These are phyloP conservation scores for Colletotrichum theobromicola DNA, from an alignment of 2,329 filamentous ascomycete genomes.

Conservation along the genomic window DNA sequence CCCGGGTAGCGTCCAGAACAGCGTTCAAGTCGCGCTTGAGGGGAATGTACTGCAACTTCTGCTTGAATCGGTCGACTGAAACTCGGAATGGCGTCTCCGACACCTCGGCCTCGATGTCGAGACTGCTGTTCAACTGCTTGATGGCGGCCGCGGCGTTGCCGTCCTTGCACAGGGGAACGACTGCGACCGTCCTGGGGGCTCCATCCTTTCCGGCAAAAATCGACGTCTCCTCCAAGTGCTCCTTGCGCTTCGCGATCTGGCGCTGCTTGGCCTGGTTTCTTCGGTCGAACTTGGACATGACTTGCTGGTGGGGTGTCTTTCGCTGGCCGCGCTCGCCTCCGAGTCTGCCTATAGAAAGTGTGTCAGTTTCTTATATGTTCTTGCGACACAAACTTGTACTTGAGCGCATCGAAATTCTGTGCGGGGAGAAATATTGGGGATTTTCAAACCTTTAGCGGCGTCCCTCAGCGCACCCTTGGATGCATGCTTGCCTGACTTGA, in stretches of 20 bases:
- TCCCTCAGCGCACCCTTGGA: conserved; percentile 89
- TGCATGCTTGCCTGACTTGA: conserved; percentile 84
- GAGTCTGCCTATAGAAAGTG: conserved; percentile 69
- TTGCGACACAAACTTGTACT: background rate
- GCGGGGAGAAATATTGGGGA: background rate
- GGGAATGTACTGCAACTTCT: conserved; percentile 87
- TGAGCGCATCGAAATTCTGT: background rate
- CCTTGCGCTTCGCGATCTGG: conserved; percentile 81
- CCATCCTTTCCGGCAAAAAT: conserved; percentile 88
- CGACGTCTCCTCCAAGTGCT: conserved; percentile 78
- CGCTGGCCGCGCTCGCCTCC: conserved; percentile 71
- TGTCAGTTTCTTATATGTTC: background rate
- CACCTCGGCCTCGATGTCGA: conserved; percentile 76
- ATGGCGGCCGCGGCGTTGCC: conserved; percentile 73
- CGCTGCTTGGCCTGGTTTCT: conserved; percentile 94
- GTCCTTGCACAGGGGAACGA: conserved; percentile 82
- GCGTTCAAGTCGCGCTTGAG: conserved; percentile 75
- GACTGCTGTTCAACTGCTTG: conserved; percentile 73
- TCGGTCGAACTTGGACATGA: conserved; percentile 96
- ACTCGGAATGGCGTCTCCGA: conserved; percentile 67
- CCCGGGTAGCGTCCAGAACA: conserved; percentile 83
- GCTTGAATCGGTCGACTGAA: conserved; percentile 89
- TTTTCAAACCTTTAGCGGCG: conserved; percentile 73
- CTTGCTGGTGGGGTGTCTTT: conserved; percentile 92
- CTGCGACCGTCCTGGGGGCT: conserved; percentile 85